phyloP scores from a whole-genome alignment of 139 green algal genomes.

The Pedinophyceae sp. region DNA sequence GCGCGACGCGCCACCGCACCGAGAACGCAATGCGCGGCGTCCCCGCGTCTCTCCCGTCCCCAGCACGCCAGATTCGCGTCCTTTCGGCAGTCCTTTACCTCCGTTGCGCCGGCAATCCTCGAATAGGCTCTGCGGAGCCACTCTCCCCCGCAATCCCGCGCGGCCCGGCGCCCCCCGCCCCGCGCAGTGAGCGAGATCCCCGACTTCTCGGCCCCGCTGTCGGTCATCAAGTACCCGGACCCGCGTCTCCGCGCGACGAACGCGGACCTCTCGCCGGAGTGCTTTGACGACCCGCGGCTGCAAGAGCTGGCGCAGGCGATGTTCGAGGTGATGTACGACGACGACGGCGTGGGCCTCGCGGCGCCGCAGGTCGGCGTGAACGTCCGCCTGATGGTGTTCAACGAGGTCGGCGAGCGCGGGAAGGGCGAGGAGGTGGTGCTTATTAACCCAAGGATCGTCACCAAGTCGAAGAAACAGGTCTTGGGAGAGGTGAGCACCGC shows the following conservation, averaged over 20 bases:
- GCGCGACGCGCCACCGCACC: too few species aligned
- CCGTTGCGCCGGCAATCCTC: too few species aligned
- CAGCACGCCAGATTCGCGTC: too few species aligned
- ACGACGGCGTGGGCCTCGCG: slow-evolving; percentile 90
- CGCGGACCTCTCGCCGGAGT: slow-evolving; percentile 34
- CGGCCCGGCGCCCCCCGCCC: too few species aligned
- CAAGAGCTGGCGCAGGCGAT: slow-evolving; percentile 66
- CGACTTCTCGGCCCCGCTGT: slow-evolving; percentile 45
- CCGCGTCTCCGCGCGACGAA: slow-evolving; percentile 74
- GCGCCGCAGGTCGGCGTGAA: slow-evolving; percentile 93
- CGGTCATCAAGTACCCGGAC: slow-evolving; percentile 70
- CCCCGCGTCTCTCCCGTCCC: too few species aligned
- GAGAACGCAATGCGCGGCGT: too few species aligned
- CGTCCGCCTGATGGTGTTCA: slow-evolving; percentile 95
- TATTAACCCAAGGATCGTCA: slow-evolving; percentile 81
- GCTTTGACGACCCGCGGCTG: slow-evolving; percentile 44
- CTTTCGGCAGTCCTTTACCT: too few species aligned
- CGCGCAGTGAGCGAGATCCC: neutral
- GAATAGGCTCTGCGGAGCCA: too few species aligned
- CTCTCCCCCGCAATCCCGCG: too few species aligned
- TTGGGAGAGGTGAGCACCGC: slow-evolving; percentile 24
- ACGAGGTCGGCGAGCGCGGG: slow-evolving; percentile 38
- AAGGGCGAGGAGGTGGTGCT: slow-evolving; percentile 65
- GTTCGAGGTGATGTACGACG: slow-evolving; percentile 91
- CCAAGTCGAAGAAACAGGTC: slow-evolving; percentile 27